A percentile compares a stretch with the other conserved stretches of the same genome.
Conservation (phyloP, 2,329 filamentous ascomycete genomes). For the Sordariomycetes sp. region DNA sequence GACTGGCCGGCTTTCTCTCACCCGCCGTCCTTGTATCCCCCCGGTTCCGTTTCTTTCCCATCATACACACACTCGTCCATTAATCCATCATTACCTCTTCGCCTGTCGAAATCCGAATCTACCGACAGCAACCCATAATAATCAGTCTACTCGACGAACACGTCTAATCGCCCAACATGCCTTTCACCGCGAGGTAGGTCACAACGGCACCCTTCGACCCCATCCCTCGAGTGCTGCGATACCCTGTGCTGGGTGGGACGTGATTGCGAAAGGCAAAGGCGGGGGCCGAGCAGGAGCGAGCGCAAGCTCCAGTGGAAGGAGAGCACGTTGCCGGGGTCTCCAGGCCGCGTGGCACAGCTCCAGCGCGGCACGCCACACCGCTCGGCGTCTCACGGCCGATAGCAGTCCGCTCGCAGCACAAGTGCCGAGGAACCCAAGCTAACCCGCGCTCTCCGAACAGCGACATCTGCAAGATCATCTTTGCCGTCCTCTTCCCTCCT, state of each 20-base stretch:
- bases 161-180: conserved; percentile 29
- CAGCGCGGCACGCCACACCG: background rate
- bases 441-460: conserved; percentile 12
- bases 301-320: background rate
- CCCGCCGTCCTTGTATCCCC: background rate
- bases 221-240: background rate
- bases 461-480: conserved; percentile 60
- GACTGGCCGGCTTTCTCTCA: background rate
- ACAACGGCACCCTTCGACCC: background rate
- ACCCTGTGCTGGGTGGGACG: no score
- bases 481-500: conserved; percentile 83
- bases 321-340: no score
- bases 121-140: background rate
- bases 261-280: no score
- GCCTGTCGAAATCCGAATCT: background rate
- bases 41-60: background rate
- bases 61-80: background rate
- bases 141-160: background rate
- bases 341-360: background rate
- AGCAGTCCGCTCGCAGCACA: no score
- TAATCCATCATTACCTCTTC: background rate
- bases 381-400: background rate
- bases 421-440: background rate
- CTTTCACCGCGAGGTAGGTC: conserved; percentile 48
- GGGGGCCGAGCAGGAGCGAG: no score